Evolutionary conservation across 805 yeast species (phyloP), one percentile per base, ranked within the genome.

Genomic region (Nakazawaea pomicola): DNA sequence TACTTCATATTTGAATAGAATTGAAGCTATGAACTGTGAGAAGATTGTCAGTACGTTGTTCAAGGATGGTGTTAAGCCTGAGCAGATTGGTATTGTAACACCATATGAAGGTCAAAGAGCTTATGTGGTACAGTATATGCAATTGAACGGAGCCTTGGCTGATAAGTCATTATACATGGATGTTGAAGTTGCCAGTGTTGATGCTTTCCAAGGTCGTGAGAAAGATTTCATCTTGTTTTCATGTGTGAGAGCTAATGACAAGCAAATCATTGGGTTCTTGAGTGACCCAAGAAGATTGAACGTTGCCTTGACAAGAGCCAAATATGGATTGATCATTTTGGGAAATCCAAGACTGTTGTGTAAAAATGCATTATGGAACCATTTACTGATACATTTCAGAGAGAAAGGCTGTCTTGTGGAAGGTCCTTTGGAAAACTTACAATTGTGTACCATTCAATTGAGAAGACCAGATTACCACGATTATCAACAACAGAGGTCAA

Each of bases 61-160:
- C 56, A 74, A 70, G 48, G 89, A 84, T 48, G 96, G 95, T 15
- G 75, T 90, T 10, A 60, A 68, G 37, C 91, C 96, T 0, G 70
- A 70, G 18, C 91, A 87, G 57, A 90, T 90, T 55, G 97, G 97
- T 57, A 83, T 90, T 29, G 81, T 90, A 43, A 90, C 97, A 5
- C 97, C 97, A 0, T 90, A 90, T 60, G 95, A 88, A 58, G 97
- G 96, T 25, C 97, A 90, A 63, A 68, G 96, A 46, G 85, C 90
- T 0, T 89, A 82, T 56, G 65, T 90, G 38, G 73, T 78, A 8
- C 89, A 82, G 54, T 84, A 84, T 58, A 78, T 90, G 87, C 74
- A 76, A 51, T 60, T 78, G 67, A 80, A 80, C 51, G 84, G 90
- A 23, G 62, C 86, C 0, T 56, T 82, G 55, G 49, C 65, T 3